Base-by-base conservation (phyloP, 768 basidiomycete genomes). In the Pholiota conissans region DNA sequence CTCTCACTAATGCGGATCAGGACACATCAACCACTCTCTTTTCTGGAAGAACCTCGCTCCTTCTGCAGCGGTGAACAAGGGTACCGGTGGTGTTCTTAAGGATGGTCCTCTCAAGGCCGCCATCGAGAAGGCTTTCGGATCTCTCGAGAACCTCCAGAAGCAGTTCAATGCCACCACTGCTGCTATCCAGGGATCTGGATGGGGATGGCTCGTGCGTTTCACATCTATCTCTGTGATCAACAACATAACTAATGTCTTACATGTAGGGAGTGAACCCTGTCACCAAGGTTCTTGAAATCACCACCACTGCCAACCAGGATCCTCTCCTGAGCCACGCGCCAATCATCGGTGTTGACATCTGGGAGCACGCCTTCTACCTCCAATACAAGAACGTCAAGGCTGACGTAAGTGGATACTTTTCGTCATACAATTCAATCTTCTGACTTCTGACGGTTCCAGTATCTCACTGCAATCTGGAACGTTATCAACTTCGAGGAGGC, bases 341-440 rank as follows among this genome's bases (percentile, higher is more conserved):
- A 54, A 82, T 97, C 76, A 90, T 95, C 64, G 93, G 94, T 42
- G 88, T 97, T 64, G 94, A 95, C 63, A 86, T 95, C 69, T 96
- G 94, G 94, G 93, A 96, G 76, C 94, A 95, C 69, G 92, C 93
- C 52, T 93, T 94, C 80, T 98, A 96, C 78, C 84, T 96, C 65
- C 93, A 98, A 73, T 98, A 98, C 78, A 84, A 90, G 74, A 97
- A 96, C 75, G 93, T 93, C 70, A 96, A 96, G 83, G 85, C 74
- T 57, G 91, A 96, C 65, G 94, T 95, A 68, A 71, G 94, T 83
- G 3, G 34, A 11, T 24, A 4, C 28, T 47, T 45, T 48, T 26
- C 3, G 32, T 64, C 79, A 87, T 58, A 78, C 2, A 28, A 32
- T 37, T 49, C 29, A 32, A 32, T 16, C 16, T 42, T 24, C 48